phyloP scores from a whole-genome alignment of 306 rosid genomes.

The Sophora flavescens region DNA sequence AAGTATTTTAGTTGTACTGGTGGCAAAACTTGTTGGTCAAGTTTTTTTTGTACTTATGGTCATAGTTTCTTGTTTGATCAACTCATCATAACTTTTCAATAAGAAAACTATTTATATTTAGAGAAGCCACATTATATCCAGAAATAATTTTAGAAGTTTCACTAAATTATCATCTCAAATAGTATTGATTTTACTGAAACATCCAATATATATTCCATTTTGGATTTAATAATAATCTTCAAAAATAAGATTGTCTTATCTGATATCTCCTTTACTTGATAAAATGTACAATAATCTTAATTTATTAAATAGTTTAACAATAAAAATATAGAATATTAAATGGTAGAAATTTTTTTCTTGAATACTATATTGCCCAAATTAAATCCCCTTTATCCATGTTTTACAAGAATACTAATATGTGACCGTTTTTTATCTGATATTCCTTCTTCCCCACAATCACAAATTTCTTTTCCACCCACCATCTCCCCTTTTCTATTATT shows the following conservation, averaged over 20 bases:
- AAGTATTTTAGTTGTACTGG: slow-evolving; percentile 14
- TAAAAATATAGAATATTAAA: too few relatives aligned
- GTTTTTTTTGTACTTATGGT: neutral
- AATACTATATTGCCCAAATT: neutral
- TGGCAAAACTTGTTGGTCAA: neutral
- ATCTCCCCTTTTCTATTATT: slow-evolving; percentile 35
- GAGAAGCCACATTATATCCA: neutral
- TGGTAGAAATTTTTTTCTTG: too few relatives aligned
- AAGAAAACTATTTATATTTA: neutral
- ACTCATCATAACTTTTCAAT: neutral
- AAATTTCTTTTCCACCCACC: slow-evolving; percentile 9
- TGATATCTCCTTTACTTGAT: too few relatives aligned
- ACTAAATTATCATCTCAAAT: neutral
- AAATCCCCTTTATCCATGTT: slow-evolving; percentile 18
- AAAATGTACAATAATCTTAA: too few relatives aligned
- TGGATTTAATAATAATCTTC: neutral
- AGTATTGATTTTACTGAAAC: slow-evolving; percentile 8
- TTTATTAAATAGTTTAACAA: too few relatives aligned
- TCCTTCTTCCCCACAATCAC: neutral
- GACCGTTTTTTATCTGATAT: slow-evolving; percentile 3
- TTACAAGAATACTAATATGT: neutral
- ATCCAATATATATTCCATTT: neutral
- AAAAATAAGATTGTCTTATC: too few relatives aligned
- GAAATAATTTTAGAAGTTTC: slow-evolving; percentile 1
- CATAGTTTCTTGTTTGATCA: slow-evolving; percentile 24